Conservation (phyloP, 306 rosid genomes). For the Betula pendula region DNA sequence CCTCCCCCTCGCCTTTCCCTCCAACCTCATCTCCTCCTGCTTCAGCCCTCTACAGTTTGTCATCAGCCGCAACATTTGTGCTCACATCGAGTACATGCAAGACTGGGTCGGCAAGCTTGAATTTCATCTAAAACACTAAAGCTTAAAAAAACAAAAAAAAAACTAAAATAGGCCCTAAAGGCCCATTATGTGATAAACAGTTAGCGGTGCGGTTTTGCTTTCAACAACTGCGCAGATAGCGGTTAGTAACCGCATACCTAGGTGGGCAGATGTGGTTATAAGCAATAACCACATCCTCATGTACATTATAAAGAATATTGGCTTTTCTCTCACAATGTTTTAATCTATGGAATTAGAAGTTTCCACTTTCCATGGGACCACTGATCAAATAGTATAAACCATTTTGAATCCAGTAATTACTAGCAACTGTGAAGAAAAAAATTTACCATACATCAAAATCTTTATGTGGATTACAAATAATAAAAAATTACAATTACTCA, state of each 20-base stretch:
- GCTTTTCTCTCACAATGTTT: neutral
- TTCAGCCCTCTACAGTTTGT: conserved; percentile 67
- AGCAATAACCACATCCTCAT: too few relatives aligned
- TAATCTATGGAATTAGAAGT: neutral
- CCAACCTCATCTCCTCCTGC: conserved; percentile 41
- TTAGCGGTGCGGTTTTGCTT: too few relatives aligned
- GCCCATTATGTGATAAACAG: too few relatives aligned
- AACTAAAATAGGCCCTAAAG: too few relatives aligned
- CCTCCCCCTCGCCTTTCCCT: conserved; percentile 44
- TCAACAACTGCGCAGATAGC: too few relatives aligned
- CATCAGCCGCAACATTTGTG: conserved; percentile 53
- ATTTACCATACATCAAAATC: conserved; percentile 11
- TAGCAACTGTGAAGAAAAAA: conserved; percentile 28
- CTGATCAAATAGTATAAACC: neutral
- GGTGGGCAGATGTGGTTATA: too few relatives aligned
- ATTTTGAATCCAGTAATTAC: conserved; percentile 25
- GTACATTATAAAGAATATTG: neutral
- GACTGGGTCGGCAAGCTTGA: conserved; percentile 65
- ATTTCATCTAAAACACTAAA: too few relatives aligned
- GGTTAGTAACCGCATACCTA: too few relatives aligned
- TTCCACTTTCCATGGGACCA: neutral
- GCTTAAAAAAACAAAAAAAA: too few relatives aligned
- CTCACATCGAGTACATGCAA: conserved; percentile 42
- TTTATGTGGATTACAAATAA: conserved; percentile 20
- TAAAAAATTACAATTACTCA: conserved; percentile 21